phyloP scores from a whole-genome alignment of 2,329 filamentous ascomycete species.

The Lachnellula subtilissima region DNA sequence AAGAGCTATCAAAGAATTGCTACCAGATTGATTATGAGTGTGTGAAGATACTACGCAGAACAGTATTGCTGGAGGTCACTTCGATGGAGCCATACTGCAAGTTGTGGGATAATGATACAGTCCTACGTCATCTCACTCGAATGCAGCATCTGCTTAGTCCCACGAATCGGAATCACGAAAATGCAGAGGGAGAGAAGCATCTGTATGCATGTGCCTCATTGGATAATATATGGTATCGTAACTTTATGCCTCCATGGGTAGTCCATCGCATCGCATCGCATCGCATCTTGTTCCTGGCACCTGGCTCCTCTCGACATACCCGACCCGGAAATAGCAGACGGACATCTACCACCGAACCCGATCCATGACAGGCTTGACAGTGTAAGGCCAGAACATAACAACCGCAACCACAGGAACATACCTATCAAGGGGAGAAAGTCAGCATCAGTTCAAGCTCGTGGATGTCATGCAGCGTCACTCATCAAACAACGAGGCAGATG shows the following conservation, averaged over 20 bases:
- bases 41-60: too few species aligned
- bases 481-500: too few species aligned
- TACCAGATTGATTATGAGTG: too few species aligned
- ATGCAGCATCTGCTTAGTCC: too few species aligned
- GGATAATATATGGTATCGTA: not conserved
- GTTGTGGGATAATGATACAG: too few species aligned
- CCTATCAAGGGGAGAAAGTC: constrained; percentile 8
- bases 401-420: constrained; percentile 18
- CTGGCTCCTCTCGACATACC: not conserved
- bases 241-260: not conserved
- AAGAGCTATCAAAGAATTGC: too few species aligned
- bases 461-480: not conserved
- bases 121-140: too few species aligned
- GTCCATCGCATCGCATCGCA: not conserved
- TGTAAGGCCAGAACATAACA: constrained; percentile 22
- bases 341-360: not conserved
- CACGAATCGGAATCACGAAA: too few species aligned
- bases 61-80: too few species aligned
- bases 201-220: too few species aligned
- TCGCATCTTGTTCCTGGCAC: not conserved
- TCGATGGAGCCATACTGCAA: too few species aligned
- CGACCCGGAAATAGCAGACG: not conserved
- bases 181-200: too few species aligned
- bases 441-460: not conserved
- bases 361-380: constrained; percentile 16